Percentiles rank a stretch among this genome's conserved stretches.
Conservation (phyloP, 257 asterid species). For the Euphrasia confusa region DNA sequence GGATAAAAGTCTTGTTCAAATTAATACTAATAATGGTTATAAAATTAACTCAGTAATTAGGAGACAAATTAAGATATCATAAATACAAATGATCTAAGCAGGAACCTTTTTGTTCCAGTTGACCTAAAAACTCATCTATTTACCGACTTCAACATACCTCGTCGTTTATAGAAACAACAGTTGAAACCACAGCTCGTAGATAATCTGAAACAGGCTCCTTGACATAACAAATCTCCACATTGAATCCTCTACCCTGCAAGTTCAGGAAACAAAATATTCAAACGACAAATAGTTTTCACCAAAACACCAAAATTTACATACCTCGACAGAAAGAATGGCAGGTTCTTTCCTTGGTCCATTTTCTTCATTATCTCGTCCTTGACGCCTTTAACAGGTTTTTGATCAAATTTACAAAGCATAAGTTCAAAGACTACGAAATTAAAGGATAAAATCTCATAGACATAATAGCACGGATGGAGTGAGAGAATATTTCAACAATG, state of each 20-base stretch:
- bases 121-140: constrained; percentile 2
- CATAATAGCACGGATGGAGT: not conserved
- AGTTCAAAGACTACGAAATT: constrained; percentile 16
- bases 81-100: not conserved
- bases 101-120: not conserved
- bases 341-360: constrained; percentile 57
- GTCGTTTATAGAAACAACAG: constrained; percentile 70
- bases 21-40: not conserved
- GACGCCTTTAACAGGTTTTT: constrained; percentile 50
- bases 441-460: constrained; percentile 10
- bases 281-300: not conserved
- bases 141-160: constrained; percentile 42
- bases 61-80: not conserved
- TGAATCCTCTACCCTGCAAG: constrained; percentile 87
- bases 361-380: constrained; percentile 41
- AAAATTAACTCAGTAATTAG: constrained; percentile 10
- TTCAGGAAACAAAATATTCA: constrained; percentile 13
- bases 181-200: constrained; percentile 68
- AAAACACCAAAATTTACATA: constrained; percentile 22
- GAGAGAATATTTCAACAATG: not conserved
- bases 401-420: constrained; percentile 16
- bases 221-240: constrained; percentile 63
- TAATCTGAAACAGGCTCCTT: constrained; percentile 92
- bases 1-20: constrained; percentile 8
- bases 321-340: constrained; percentile 95